Base-by-base conservation (phyloP, 768 basidiomycete genomes). In the Saitozyma sp. region DNA sequence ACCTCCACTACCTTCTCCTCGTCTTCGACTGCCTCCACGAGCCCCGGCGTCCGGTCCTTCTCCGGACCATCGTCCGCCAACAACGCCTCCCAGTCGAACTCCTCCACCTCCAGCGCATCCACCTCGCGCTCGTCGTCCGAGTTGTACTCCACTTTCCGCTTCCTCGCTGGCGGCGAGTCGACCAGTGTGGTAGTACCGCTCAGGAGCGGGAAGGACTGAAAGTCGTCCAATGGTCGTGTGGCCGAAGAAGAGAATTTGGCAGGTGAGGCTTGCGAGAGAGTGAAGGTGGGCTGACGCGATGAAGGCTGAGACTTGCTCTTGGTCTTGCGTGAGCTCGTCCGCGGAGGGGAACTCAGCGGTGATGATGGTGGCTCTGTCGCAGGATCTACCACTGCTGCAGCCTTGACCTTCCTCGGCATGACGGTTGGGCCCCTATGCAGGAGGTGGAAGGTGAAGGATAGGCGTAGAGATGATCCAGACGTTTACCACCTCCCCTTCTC, bases 21-120 rank as follows among this genome's bases (percentile, higher is more conserved):
- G 9, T 45, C 43, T 4, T 48, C 29, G 19, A 3, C 16, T n/a
- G 9, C 5, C 42, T 16, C 9, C 17, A 5, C 29, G 2, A 5
- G 5, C 29, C 5, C 29, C 29, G 29, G 29, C 2, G 29, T 5
- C 29, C 2, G 2, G 29, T 29, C 29, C 29, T 29, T 29, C 5
- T 5, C 29, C 5, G 29, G 29, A 29, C 29, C 29, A 29, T 29
- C 5, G 29, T 29, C 29, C 29, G 29, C 29, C 29, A 29, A 29
- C 29, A 29, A 29, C 29, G 29, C 29, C 29, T 29, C 29, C 29
- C 29, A 29, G 29, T 29, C 29, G 29, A 29, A 29, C 19, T 56
- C 48, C 58, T 56, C 45, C 54, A 55, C 14, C 16, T 20, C 49
- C 45, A 29, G 45, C 17, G n/a, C 42, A 38, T 61, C 29, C 8